These are phyloP conservation scores for Aureobasidium sp. DNA, from an alignment of 2,329 filamentous ascomycete genomes.

Conservation along the genomic window DNA sequence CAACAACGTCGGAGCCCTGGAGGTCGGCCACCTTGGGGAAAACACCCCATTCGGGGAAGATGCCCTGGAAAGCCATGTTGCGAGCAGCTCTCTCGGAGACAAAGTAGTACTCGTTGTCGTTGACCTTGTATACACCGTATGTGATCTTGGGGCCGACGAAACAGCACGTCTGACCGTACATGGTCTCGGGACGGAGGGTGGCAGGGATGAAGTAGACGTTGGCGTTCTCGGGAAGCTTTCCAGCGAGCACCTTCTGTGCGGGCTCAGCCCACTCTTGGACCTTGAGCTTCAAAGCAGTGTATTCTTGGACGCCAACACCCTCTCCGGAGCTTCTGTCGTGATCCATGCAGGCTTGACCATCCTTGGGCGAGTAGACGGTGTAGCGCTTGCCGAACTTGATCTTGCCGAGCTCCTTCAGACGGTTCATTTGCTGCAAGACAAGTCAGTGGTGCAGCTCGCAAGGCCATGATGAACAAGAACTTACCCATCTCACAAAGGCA, in stretches of 20 bases:
- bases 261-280: conserved; percentile 81
- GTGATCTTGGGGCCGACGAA: conserved; percentile 86
- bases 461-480: too few relatives aligned
- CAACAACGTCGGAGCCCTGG: conserved; percentile 71
- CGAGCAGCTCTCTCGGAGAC: conserved; percentile 75
- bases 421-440: conserved; percentile 99
- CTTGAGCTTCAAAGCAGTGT: conserved; percentile 85
- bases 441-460: too few relatives aligned
- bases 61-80: conserved; percentile 94
- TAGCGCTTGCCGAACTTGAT: conserved; percentile 91
- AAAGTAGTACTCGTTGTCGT: conserved; percentile 65
- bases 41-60: conserved; percentile 70
- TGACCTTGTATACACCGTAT: conserved; percentile 79
- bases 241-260: conserved; percentile 63
- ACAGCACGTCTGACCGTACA: conserved; percentile 96
- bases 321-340: conserved; percentile 78
- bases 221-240: conserved; percentile 69
- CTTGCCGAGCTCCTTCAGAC: conserved; percentile 80
- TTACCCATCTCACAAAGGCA: conserved; percentile 62
- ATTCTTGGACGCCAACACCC: conserved; percentile 80
- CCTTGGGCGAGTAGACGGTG: conserved; percentile 87
- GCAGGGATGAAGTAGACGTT: conserved; percentile 87
- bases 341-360: conserved; percentile 81
- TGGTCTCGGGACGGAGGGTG: conserved; percentile 90
- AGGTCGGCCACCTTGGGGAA: conserved; percentile 69